phyloP scores from a whole-genome alignment of 2,329 filamentous ascomycete genomes.

The Moelleriella libera region DNA sequence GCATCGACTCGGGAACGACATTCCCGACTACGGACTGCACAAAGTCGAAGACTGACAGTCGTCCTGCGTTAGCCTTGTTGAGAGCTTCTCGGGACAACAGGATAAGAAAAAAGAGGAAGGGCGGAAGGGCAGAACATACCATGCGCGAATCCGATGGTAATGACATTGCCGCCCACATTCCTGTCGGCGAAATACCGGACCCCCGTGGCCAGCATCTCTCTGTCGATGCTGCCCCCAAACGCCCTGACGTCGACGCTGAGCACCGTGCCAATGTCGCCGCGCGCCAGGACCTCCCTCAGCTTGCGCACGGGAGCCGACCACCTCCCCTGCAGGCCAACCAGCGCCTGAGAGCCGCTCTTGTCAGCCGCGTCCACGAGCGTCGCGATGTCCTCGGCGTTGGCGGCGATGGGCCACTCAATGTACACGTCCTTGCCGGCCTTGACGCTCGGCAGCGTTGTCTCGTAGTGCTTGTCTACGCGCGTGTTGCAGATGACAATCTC shows the following conservation, averaged over 20 bases:
- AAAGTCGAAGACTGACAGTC: conserved; percentile 25
- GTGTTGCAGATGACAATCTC: conserved; percentile 42
- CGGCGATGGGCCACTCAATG: conserved; percentile 44
- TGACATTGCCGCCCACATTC: conserved; percentile 28
- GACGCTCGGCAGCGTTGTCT: conserved; percentile 29
- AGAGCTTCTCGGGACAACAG: neutral
- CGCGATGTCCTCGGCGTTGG: conserved; percentile 22
- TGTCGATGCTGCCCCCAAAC: conserved; percentile 19
- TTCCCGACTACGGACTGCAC: conserved; percentile 32
- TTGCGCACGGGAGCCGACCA: conserved; percentile 27
- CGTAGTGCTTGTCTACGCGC: conserved; percentile 37
- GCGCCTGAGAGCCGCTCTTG: conserved; percentile 10
- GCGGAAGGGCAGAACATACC: conserved; percentile 13
- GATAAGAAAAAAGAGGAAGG: neutral
- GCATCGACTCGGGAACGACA: conserved; percentile 14
- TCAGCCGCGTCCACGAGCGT: conserved; percentile 23
- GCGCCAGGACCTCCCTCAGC: conserved; percentile 27
- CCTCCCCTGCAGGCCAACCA: conserved; percentile 38
- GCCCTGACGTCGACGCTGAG: conserved; percentile 32
- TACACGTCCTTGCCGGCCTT: conserved; percentile 37
- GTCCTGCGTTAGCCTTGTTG: conserved; percentile 2
- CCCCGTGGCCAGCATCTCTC: conserved; percentile 16
- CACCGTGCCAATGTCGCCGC: conserved; percentile 34
- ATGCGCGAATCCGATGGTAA: conserved; percentile 28
- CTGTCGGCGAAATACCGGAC: conserved; percentile 34